A percentile compares a stretch with the other conserved stretches of the same genome.
These are phyloP conservation scores for Coniochaeta hoffmannii DNA, from an alignment of 2,329 filamentous ascomycete genomes.

Conservation along the genomic window DNA sequence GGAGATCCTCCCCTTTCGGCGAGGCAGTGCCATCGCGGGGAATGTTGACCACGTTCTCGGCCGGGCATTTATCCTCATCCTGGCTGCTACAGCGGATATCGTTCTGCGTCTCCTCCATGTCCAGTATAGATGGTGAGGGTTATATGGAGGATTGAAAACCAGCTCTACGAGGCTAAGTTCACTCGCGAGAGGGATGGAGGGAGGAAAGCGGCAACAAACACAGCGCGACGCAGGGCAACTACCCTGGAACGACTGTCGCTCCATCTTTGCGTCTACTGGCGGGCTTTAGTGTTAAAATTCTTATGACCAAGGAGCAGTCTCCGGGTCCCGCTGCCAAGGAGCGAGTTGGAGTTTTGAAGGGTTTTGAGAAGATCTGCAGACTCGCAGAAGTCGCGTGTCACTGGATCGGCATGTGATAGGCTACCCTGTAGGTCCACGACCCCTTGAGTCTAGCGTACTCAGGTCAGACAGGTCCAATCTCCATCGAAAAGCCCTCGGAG, in stretches of 20 bases:
- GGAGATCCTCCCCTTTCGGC: constrained; percentile 27
- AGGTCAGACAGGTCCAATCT: no score
- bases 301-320: background rate
- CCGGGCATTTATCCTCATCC: background rate
- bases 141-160: background rate
- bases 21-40: background rate
- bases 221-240: no score
- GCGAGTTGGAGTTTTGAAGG: background rate
- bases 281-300: background rate
- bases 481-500: no score
- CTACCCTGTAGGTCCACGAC: background rate
- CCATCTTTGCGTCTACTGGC: no score
- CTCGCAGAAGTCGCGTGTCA: background rate
- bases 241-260: background rate
- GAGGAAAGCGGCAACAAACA: no score
- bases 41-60: background rate
- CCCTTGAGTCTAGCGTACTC: no score
- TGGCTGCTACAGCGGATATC: background rate
- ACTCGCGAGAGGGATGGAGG: no score
- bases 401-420: background rate
- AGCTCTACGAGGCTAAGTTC: no score
- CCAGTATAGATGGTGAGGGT: background rate
- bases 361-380: background rate
- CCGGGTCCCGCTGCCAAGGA: background rate
- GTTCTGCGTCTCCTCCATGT: background rate